phyloP scores from a whole-genome alignment of 352 stramenopile genomes.

The Phytophthora podocarpi region DNA sequence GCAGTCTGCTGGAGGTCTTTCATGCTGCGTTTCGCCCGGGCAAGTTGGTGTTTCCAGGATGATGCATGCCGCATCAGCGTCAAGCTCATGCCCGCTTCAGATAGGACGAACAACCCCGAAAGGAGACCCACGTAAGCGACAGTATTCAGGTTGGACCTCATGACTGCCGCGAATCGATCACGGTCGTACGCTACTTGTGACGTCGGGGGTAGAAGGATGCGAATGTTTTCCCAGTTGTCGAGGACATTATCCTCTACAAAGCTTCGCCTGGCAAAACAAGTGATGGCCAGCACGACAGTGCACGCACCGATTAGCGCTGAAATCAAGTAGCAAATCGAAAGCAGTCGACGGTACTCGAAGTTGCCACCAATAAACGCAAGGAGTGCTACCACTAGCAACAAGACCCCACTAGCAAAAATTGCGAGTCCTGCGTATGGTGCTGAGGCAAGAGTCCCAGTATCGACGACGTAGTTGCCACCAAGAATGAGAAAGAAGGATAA shows the following conservation, averaged over 20 bases:
- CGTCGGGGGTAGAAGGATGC: slow-evolving; percentile 69
- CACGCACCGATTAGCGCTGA: slow-evolving; percentile 55
- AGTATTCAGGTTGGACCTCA: slow-evolving; percentile 59
- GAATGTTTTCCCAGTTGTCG: slow-evolving; percentile 60
- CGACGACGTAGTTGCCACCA: slow-evolving; percentile 76
- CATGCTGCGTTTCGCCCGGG: slow-evolving; percentile 55
- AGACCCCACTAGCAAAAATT: slow-evolving; percentile 56
- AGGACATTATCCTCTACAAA: slow-evolving; percentile 63
- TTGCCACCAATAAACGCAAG: slow-evolving; percentile 70
- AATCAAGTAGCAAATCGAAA: slow-evolving; percentile 71
- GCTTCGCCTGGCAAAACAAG: slow-evolving; percentile 57
- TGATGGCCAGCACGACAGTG: slow-evolving; percentile 57
- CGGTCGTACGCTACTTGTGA: slow-evolving; percentile 70
- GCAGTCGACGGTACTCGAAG: slow-evolving; percentile 81
- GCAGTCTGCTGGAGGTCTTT: slow-evolving; percentile 38
- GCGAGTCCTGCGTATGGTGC: slow-evolving; percentile 76
- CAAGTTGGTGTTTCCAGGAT: slow-evolving; percentile 59
- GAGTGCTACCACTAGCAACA: slow-evolving; percentile 62
- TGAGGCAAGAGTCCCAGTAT: slow-evolving; percentile 63
- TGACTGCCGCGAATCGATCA: slow-evolving; percentile 60
- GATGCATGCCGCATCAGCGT: slow-evolving; percentile 60
- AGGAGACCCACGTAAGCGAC: slow-evolving; percentile 65
- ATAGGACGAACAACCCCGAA: slow-evolving; percentile 63
- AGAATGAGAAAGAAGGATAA: slow-evolving; percentile 73
- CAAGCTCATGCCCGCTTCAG: slow-evolving; percentile 54